Evolutionary conservation across 2,329 filamentous ascomycete genomes (phyloP), one percentile per base, ranked within the genome.

Genomic region (Knufia fluminis): DNA sequence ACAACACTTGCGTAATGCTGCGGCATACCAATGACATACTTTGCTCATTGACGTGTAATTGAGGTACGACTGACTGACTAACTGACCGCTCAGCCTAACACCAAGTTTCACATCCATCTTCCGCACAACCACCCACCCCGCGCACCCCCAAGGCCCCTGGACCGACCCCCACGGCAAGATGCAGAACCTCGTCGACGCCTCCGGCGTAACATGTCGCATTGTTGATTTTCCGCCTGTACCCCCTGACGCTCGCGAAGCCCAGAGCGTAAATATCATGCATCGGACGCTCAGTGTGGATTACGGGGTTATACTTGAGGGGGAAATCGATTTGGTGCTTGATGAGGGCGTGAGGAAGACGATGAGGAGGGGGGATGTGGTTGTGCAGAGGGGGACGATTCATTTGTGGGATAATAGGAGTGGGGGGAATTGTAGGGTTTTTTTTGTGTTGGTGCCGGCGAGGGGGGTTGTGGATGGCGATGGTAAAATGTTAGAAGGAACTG

Each of bases 231-330:
- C 61, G 2, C 57, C 59, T 20, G 31, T 48, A 2, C 46, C 47
- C 14, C 36, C 44, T 10, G 48, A 51, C 32, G 31, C 44, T 10
- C 28, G 41, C 14, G 56, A n/a, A n/a, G n/a, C n/a, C n/a, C n/a
- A 57, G 32, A 41, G 41, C 1, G 52, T 55, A n/a, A 57, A 57
- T 35, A 41, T 56, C 47, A 55, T 57, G 48, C 56, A 58, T 38
- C 54, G 54, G 3, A 58, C 56, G 8, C 46, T 53, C 35, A 63
- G 58, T 20, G 48, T 64, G 20, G 62, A 65, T 50, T 63, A 63
- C 49, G 62, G 57, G 6, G 55, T 65, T n/a, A 56, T 65, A 12
- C 53, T 65, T 23, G 52, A 58, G 12, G 62, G 62, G 1, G 58
- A 57, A 28, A 58, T 65, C 20, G 52, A 58, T 51, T 35, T 62